A percentile compares a stretch with the other conserved stretches of the same genome.
phyloP scores from a whole-genome alignment of 1,139 yeast genomes.

The Geotrichum siamense region DNA sequence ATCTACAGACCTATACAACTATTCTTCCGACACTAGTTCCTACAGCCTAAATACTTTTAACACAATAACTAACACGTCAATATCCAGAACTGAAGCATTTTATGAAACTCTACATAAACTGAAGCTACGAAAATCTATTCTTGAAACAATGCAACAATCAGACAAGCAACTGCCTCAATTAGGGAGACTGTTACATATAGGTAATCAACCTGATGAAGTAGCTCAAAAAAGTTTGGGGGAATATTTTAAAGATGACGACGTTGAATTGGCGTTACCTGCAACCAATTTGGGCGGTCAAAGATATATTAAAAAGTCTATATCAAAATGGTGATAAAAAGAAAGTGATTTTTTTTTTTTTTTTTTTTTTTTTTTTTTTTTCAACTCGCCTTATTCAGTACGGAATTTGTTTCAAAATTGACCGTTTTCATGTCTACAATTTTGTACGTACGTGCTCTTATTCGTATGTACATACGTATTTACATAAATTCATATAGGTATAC shows the following conservation, averaged over 20 bases:
- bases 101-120: constrained; percentile 11
- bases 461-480: no score
- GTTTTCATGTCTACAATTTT: no score
- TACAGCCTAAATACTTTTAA: not conserved
- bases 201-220: constrained; percentile 6
- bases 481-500: no score
- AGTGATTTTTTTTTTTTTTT: no score
- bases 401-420: no score
- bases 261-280: not conserved
- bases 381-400: no score
- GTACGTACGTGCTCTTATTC: no score
- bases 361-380: no score
- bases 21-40: constrained; percentile 5
- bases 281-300: not conserved
- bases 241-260: constrained; percentile 8
- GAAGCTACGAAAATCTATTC: constrained; percentile 10
- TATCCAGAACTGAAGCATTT: constrained; percentile 8
- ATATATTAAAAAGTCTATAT: not conserved
- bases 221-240: constrained; percentile 8
- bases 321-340: constrained; percentile 2
- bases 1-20: not conserved
- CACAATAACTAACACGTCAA: not conserved
- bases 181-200: constrained; percentile 16
- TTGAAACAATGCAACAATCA: constrained; percentile 9
- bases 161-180: constrained; percentile 17